Evolutionary conservation across 129 eudicot species (phyloP).

Genomic region (Rutidosis leptorrhynchoides): DNA sequence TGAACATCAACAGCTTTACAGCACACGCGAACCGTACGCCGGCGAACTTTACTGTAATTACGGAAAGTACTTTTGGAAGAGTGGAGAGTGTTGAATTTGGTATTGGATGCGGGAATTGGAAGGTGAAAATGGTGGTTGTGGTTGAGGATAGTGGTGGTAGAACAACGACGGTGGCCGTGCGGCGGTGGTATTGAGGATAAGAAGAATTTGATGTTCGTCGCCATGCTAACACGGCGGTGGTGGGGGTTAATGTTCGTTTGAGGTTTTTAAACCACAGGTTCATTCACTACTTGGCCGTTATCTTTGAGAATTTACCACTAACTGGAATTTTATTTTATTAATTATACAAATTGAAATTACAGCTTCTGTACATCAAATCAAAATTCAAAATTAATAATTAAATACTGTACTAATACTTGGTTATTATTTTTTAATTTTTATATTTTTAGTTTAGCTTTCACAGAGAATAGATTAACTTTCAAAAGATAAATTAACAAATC

Average conservation of each 20-base stretch:
- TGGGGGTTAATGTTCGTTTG: constrained; percentile 20
- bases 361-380: too few species aligned
- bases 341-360: too few species aligned
- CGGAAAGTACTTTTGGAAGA: constrained; percentile 3
- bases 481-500: too few species aligned
- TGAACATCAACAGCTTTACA: constrained; percentile 44
- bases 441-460: too few species aligned
- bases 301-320: constrained; percentile 12
- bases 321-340: background rate
- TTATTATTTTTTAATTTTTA: too few species aligned
- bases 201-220: constrained; percentile 38
- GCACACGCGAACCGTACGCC: constrained; percentile 34
- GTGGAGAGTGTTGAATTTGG: constrained; percentile 20
- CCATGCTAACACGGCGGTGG: constrained; percentile 29
- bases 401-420: too few species aligned
- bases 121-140: constrained; percentile 6
- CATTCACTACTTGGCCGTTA: constrained; percentile 20
- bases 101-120: constrained; percentile 28
- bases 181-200: constrained; percentile 40
- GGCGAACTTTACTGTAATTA: constrained; percentile 7
- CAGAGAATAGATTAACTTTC: too few species aligned
- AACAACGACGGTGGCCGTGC: constrained; percentile 11
- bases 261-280: constrained; percentile 37
- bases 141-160: constrained; percentile 15
- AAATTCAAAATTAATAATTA: too few species aligned